Evolutionary conservation across 2,329 filamentous ascomycete genomes (phyloP), one percentile per base, ranked within the genome.

Genomic region (Stagonosporopsis vannaccii): DNA sequence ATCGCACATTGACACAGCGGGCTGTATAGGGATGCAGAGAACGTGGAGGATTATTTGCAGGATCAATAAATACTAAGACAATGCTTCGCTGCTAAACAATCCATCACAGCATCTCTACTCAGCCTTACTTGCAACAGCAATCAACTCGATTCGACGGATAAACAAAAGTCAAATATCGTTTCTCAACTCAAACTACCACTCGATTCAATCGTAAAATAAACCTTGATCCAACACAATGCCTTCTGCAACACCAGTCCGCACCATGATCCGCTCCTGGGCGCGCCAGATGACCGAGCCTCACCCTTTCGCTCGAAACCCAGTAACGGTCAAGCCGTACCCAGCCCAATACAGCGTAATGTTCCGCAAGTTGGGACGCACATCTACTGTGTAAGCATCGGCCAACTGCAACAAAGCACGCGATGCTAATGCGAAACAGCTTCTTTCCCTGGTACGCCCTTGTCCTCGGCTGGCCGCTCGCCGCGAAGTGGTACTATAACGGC

Each of bases 231-330:
- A 42, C 50, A 39, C 53, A 48, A 74, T 75, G 71, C 70, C 71
- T 37, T 71, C 69, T 17, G 45, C 69, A 59, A 73, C 70, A 25
- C 67, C 66, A 56, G 61, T 62, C 48, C 68, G 70, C 57, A 42
- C 60, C 51, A 69, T 75, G 61, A 63, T 74, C 61, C 69, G 71
- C 61, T 63, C 60, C 48, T 66, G 71, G 19, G 56, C 73, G 22
- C 66, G 66, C 56, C 63, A 69, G 58, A 70, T 75, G 60, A 66
- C 70, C 3, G 74, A 77, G 46, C 68, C 73, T 2, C 74, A 76
- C 59, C 74, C 74, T 5, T 72, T 72, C 52, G 67, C 65, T 6
- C 70, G 74, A 40, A 70, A 69, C 56, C 71, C 73, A 1, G 48
- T 67, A 1, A 62, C 66, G 50, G 56, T 61, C 25, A 35, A 60